Evolutionary conservation across 305 asterid genomes (phyloP).

Genomic region (Fraxinus angustifolia): DNA sequence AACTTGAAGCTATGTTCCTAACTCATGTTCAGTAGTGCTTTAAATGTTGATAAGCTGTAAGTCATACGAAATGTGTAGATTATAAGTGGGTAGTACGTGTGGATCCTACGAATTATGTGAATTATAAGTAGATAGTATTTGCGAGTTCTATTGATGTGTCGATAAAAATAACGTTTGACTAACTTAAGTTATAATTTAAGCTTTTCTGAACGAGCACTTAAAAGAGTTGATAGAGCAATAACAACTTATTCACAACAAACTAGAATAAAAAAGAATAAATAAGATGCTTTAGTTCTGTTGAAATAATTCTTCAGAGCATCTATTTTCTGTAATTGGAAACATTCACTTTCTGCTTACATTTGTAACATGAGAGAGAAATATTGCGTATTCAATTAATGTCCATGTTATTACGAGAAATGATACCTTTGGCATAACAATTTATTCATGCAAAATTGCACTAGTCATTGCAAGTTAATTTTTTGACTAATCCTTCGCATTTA

Average conservation of each 20-base stretch:
- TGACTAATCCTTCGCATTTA: neutral
- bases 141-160: neutral
- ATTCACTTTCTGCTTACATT: neutral
- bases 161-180: neutral
- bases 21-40: neutral
- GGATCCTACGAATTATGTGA: neutral
- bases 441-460: neutral
- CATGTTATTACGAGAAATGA: neutral
- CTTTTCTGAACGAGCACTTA: neutral
- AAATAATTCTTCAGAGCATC: neutral
- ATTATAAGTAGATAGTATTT: neutral
- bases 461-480: neutral
- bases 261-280: neutral
- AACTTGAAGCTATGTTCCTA: neutral
- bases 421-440: neutral
- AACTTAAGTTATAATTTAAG: neutral
- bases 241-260: neutral
- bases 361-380: neutral
- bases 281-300: neutral
- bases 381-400: neutral
- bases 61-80: neutral
- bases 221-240: neutral
- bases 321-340: neutral
- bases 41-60: neutral
- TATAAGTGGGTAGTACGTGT: neutral